Base-by-base conservation (phyloP, 768 basidiomycete species). In the Phylloporus sp. region DNA sequence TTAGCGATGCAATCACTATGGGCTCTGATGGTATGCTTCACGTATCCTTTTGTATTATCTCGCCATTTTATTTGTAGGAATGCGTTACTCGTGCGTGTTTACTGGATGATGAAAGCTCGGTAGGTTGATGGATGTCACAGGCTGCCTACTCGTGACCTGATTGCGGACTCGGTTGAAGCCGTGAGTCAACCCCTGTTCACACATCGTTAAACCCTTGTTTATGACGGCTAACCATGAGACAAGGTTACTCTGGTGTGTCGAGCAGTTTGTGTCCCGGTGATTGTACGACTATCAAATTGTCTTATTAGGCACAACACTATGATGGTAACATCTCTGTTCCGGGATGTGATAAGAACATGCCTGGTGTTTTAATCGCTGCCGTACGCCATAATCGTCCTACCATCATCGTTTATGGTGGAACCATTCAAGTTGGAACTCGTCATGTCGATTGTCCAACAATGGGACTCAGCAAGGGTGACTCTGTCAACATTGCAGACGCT, bases 311-410 rank as follows among this genome's bases (percentile, higher is more conserved):
- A 20, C 91, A 93, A 73, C 83, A 91, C 61, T 92, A 93, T 59
- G 91, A 94, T 54, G 91, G 81, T 12, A 91, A 91, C 61, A 90
- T 93, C 59, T 82, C 87, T 6, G 78, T 92, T 47, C 91, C 91
- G 16, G 90, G 91, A 50, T 93, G 91, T 58, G 91, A 93, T 70
- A 93, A 93, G 73, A 93, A 93, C 64, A 92, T 93, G 91, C 91
- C 91, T 9, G 91, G 89, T 16, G 88, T 86, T 63, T 76, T 91
- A 50, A 90, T 94, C 64, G 91, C 91, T 15, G 91, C 91, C 1
- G 86, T 75, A 34, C 83, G 91, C 46, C 86, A 91, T 72, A 93
- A 94, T 63, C 80, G 91, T 6, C 91, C 91, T 2, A 92, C 91
- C 2, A 82, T 94, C 61, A 86, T 92, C 49, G 78, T 94, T 12